These are phyloP conservation scores for Aaosphaeria arxii DNA, from an alignment of 2,329 filamentous ascomycete genomes.

Conservation along the genomic window DNA sequence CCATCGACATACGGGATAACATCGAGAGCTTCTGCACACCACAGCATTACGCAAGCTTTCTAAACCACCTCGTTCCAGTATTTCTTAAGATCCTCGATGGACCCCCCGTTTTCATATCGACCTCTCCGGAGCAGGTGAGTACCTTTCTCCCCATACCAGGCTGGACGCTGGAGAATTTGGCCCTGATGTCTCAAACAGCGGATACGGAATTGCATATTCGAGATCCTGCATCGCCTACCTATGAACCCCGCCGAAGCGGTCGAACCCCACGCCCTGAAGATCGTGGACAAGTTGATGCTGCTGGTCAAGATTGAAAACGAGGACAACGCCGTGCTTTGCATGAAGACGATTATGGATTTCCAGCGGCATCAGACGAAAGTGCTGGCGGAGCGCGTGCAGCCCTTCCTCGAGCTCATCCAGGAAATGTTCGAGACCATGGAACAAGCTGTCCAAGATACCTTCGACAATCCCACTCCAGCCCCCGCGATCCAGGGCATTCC, in stretches of 20 bases:
- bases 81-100: slow-evolving; percentile 83
- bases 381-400: slow-evolving; percentile 77
- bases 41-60: slow-evolving; percentile 73
- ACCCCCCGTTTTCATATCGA: slow-evolving; percentile 86
- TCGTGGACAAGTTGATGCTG: slow-evolving; percentile 86
- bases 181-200: slow-evolving; percentile 53
- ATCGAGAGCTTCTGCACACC: slow-evolving; percentile 84
- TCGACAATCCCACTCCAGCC: slow-evolving; percentile 70
- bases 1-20: slow-evolving; percentile 82
- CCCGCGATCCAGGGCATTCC: slow-evolving; percentile 53
- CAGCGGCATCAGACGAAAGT: slow-evolving; percentile 88
- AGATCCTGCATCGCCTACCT: slow-evolving; percentile 87
- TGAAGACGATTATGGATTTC: slow-evolving; percentile 97
- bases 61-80: slow-evolving; percentile 84
- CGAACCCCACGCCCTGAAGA: slow-evolving; percentile 82
- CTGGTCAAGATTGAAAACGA: slow-evolving; percentile 92
- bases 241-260: slow-evolving; percentile 73
- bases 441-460: slow-evolving; percentile 88
- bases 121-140: slow-evolving; percentile 80
- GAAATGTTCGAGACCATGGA: slow-evolving; percentile 97
- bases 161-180: neutral
- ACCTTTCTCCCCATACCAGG: slow-evolving; percentile 2
- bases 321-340: slow-evolving; percentile 96
- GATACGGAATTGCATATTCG: slow-evolving; percentile 87
- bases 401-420: slow-evolving; percentile 86